Evolutionary conservation across 495 filamentous ascomycete species (phyloP), one percentile per base, ranked within the genome.

Genomic region (Penicillium nucicola): DNA sequence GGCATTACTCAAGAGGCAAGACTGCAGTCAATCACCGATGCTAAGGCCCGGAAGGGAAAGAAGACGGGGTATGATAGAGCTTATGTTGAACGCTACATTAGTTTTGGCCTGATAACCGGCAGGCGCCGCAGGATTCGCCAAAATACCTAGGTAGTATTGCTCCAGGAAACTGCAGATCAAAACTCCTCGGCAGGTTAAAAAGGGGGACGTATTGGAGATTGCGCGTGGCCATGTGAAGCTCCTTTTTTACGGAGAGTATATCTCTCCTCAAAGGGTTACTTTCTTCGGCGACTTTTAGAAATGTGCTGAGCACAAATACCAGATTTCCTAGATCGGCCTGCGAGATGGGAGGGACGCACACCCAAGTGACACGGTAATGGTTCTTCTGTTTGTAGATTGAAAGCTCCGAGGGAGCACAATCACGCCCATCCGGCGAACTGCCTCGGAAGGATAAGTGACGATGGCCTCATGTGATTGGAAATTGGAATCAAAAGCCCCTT

Each of bases 1-100:
- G 40, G 23, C 17, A 32, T 14, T 13, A 30, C 3, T 35, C 36
- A 18, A 42, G 22, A 23, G 31, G 45, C 48, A 56, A 52, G 30
- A 28, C 11, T 7, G 9, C 15, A 20, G 59, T 41, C 36, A 57
- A 60, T 55, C 53, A 20, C 7, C 5, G 37, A 60, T 53, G 50
- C 50, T 60, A 54, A 51, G 53, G 17, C 53, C 50, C 50, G 17
- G 31, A 36, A n/a, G 33, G 43, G 35, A n/a, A 19, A 40, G 11
- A 28, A 32, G 38, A 47, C 28, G 28, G 49, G 50, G 33, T 25
- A 46, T 28, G 14, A 19, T 46, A 37, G 20, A 46, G 44, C 32
- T 46, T 46, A 11, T 28, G 19, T 14, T 46, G 12, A 1, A 11
- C 17, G 40, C 18, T 22, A 4, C 33, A 13, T 34, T 33, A 35